Evolutionary conservation across 2,329 filamentous ascomycete genomes (phyloP).

Genomic region (Trichoderma harzianum): DNA sequence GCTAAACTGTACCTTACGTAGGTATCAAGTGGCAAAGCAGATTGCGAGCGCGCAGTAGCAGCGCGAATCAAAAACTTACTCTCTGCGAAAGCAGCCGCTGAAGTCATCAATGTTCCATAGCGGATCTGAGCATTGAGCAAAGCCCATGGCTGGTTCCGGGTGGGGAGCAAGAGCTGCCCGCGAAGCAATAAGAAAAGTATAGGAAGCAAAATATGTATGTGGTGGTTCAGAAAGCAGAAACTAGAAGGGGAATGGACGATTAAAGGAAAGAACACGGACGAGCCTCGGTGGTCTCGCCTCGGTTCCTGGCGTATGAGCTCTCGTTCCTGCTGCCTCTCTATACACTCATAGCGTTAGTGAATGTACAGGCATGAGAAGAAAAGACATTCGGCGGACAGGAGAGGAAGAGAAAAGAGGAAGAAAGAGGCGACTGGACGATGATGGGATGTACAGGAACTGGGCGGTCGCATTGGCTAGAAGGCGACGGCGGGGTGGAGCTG

Average conservation of each 20-base stretch:
- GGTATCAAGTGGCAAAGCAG: background rate
- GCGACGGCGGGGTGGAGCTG: background rate
- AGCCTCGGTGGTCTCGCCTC: conserved; percentile 7
- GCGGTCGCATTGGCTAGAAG: background rate
- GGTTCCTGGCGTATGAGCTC: conserved; percentile 16
- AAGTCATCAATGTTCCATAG: conserved; percentile 65
- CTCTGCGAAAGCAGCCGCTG: conserved; percentile 59
- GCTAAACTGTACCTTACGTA: background rate
- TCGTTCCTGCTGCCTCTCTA: conserved; percentile 13
- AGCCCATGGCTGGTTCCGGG: conserved; percentile 29
- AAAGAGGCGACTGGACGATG: conserved; percentile 6
- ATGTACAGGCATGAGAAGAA: background rate
- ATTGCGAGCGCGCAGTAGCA: background rate
- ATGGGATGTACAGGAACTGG: conserved; percentile 1
- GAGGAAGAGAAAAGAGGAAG: conserved; percentile 6
- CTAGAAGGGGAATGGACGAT: background rate
- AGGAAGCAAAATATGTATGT: background rate
- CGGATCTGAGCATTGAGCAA: conserved; percentile 55
- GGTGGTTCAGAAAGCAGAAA: background rate
- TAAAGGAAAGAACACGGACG: background rate
- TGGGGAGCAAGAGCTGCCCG: background rate
- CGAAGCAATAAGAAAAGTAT: background rate
- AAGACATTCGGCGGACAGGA: conserved; percentile 21
- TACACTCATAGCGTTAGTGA: conserved; percentile 16
- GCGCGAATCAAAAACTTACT: conserved; percentile 51